Base-by-base conservation (phyloP, 2,329 filamentous ascomycete genomes). In the Dendrostoma leiphaemia region DNA sequence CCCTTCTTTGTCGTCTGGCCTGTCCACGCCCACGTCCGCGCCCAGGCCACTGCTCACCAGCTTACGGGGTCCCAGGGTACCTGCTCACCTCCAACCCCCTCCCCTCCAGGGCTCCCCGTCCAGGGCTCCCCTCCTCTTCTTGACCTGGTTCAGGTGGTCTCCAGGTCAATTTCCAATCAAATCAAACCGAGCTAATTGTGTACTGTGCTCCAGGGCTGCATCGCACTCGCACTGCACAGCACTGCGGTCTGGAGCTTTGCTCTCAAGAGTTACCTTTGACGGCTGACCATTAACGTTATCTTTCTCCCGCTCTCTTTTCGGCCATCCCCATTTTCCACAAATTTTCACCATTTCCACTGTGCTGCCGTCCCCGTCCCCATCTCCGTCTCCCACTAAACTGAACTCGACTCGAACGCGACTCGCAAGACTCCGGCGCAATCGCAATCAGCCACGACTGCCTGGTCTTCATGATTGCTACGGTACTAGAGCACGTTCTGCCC, bases 131-230 rank as follows among this genome's bases (percentile, higher is more conserved):
- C 23, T 31, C 26, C 37, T 50, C 37, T 50, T 24, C 19, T 15
- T 23, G 21, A 26, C 19, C 48, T 15, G 26, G 13, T 28, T 31
- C 15, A 15, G n/a, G 24, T 32, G 10, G 17, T 51, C 34, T 38
- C 46, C 46, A 48, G 31, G 34, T 47, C 44, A 47, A 48, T 48
- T 48, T 48, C 46, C 46, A 48, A 38, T 24, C 46, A 47, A 24
- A 38, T 3, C n/a, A 17, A 37, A 15, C 12, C 10, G 31, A 10
- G 31, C 4, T 10, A 21, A 8, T 21, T 38, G 9, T 41, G 23
- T n/a, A n/a, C 38, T 15, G 38, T 21, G 23, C 38, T 41, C 6
- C 21, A n/a, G n/a, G n/a, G n/a, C n/a, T n/a, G n/a, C n/a, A n/a
- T n/a, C n/a, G n/a, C n/a, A n/a, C n/a, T n/a, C n/a, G 37, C 24